Base-by-base conservation (phyloP, 768 basidiomycete genomes). In the Lentinus brumalis region DNA sequence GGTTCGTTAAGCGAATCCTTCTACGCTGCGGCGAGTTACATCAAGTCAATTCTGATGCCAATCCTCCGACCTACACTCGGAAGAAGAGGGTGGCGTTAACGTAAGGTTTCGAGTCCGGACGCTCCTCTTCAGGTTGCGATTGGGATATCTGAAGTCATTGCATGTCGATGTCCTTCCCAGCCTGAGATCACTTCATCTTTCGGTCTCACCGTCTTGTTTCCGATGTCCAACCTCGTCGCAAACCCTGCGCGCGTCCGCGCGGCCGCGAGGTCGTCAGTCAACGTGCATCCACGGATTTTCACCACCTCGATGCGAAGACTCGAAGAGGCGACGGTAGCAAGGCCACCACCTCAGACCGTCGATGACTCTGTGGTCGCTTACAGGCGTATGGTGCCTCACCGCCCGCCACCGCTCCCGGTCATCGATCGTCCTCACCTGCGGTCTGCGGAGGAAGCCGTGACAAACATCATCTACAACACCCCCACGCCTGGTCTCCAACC, bases 401-500 rank as follows among this genome's bases (percentile, higher is more conserved):
- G 88, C 29, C 93, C 94, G 6, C 94, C 94, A 2, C 92, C 93
- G 16, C 81, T 97, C 15, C 95, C 95, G 0, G 82, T 84, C 11
- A 92, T 87, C 73, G 92, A 96, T 69, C 74, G 91, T n/a, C 94
- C 93, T 3, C 84, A 92, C 53, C 80, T 85, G 12, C 85, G 94
- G 50, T 89, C 83, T 10, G 96, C 96, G 18, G 95, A 97, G 74
- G 94, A 98, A 76, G 94, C 96, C 32, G 96, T 98, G 38, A 96
- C 94, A 35, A 98, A 98, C 70, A 98, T 98, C 68, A 78, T 98
- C 14, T 98, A 98, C 78, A 97, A 98, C 70, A 96, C 95, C 3
- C 94, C 93, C 9, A 92, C 94, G 26, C 92, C 94, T 4, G 94
- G 89, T 70, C 73, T 91, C 50, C 92, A 96, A 70, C 94, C 94